phyloP scores from a whole-genome alignment of 345 rosid genomes.

The Moringa oleifera region DNA sequence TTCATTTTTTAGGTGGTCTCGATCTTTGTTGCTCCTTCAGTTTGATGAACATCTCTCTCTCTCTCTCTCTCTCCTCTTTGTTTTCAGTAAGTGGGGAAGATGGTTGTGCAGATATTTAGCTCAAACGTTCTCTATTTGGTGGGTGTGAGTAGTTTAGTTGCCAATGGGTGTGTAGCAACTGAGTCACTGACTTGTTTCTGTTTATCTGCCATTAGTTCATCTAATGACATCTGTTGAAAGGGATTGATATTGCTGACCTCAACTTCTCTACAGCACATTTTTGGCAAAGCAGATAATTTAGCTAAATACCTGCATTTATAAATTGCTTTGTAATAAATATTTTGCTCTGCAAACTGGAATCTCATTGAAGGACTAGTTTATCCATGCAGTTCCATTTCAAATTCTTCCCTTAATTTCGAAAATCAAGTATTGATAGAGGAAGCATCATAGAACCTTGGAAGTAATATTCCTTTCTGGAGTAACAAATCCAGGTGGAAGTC shows the following conservation, averaged over 20 bases:
- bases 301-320: background rate
- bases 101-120: background rate
- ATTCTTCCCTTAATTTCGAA: background rate
- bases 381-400: background rate
- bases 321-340: background rate
- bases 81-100: background rate
- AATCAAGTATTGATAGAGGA: background rate
- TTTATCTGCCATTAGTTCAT: too few relatives aligned
- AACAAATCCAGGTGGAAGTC: background rate
- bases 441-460: background rate
- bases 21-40: slow-evolving; percentile 2
- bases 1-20: slow-evolving; percentile 2
- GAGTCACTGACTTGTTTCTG: too few relatives aligned
- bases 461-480: background rate
- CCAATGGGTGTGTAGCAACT: too few relatives aligned
- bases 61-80: slow-evolving; percentile 2
- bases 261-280: too few relatives aligned
- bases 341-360: background rate
- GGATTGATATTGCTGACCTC: too few relatives aligned
- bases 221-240: too few relatives aligned
- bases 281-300: background rate
- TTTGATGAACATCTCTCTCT: background rate
- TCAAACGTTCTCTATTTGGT: background rate
- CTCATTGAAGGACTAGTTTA: too few relatives aligned
- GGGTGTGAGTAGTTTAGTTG: background rate